phyloP scores from a whole-genome alignment of 2,329 filamentous ascomycete species.

The Cordyceps farinosa region DNA sequence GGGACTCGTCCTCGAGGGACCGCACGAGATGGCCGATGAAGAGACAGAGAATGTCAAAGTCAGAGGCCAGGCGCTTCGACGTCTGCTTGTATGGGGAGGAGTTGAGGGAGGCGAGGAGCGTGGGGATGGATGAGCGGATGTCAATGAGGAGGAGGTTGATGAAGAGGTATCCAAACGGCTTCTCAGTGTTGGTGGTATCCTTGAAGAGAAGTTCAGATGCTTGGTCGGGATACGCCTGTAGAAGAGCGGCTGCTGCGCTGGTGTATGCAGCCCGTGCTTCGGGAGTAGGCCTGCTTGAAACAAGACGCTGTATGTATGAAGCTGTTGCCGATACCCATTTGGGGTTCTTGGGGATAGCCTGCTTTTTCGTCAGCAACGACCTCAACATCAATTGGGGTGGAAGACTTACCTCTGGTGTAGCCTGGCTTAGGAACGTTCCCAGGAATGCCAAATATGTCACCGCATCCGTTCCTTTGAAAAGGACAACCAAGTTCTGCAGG shows the following conservation, averaged over 20 bases:
- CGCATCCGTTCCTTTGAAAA: constrained; percentile 57
- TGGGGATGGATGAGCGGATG: constrained; percentile 59
- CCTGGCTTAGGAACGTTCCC: constrained; percentile 48
- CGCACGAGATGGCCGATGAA: constrained; percentile 57
- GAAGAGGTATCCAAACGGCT: constrained; percentile 59
- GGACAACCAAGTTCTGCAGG: constrained; percentile 46
- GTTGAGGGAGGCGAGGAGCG: constrained; percentile 56
- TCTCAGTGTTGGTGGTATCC: constrained; percentile 39
- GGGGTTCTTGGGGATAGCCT: constrained; percentile 49
- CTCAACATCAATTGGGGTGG: neutral
- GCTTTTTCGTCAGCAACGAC: constrained; percentile 17
- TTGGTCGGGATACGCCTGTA: constrained; percentile 50
- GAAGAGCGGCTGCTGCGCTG: constrained; percentile 53
- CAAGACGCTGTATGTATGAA: constrained; percentile 49
- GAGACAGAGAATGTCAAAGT: constrained; percentile 59
- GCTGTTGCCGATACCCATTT: constrained; percentile 51
- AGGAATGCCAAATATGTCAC: constrained; percentile 57
- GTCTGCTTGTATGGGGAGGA: constrained; percentile 47
- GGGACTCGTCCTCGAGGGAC: constrained; percentile 47
- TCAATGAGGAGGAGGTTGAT: constrained; percentile 64
- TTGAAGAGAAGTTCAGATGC: constrained; percentile 52
- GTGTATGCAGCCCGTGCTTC: constrained; percentile 57
- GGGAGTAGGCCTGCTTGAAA: constrained; percentile 52
- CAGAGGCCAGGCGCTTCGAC: constrained; percentile 54
- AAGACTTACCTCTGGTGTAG: constrained; percentile 44